Percentiles rank a stretch among this genome's conserved stretches.
Evolutionary conservation across 1,284 basidiomycete species (phyloP).

Genomic region (Irpex lacteus): DNA sequence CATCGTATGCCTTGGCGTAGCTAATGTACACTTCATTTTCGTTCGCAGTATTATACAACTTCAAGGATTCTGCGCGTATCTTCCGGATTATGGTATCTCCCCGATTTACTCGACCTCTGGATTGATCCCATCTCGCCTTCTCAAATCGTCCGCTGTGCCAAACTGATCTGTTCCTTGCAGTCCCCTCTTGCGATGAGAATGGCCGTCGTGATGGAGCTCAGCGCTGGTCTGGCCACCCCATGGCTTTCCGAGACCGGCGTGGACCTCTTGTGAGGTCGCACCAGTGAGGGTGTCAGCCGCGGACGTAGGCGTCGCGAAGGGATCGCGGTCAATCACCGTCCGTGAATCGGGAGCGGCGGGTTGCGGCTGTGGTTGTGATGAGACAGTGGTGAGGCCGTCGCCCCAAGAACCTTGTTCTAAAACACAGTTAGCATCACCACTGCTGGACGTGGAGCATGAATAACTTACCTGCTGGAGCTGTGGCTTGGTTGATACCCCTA

Average conservation of each 20-base stretch:
- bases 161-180: slow-evolving; percentile 22
- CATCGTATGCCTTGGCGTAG: too few relatives aligned
- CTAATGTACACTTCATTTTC: too few relatives aligned
- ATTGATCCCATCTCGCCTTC: not conserved
- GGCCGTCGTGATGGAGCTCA: slow-evolving; percentile 33
- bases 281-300: slow-evolving; percentile 27
- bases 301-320: slow-evolving; percentile 21
- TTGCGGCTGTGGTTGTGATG: slow-evolving; percentile 4
- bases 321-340: slow-evolving; percentile 27
- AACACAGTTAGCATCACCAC: not conserved
- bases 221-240: slow-evolving; percentile 29
- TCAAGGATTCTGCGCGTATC: too few relatives aligned
- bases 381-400: slow-evolving; percentile 11
- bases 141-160: slow-evolving; percentile 15
- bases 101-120: not conserved
- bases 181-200: slow-evolving; percentile 27
- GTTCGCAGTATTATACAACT: too few relatives aligned
- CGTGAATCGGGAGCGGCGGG: slow-evolving; percentile 27
- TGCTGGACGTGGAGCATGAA: not conserved
- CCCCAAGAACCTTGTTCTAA: slow-evolving; percentile 16
- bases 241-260: slow-evolving; percentile 30
- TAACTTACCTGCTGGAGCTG: slow-evolving; percentile 17
- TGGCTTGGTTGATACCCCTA: slow-evolving; percentile 13
- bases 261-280: slow-evolving; percentile 34
- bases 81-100: too few relatives aligned